phyloP scores from a whole-genome alignment of 768 basidiomycete species.

The Serendipita sp. region DNA sequence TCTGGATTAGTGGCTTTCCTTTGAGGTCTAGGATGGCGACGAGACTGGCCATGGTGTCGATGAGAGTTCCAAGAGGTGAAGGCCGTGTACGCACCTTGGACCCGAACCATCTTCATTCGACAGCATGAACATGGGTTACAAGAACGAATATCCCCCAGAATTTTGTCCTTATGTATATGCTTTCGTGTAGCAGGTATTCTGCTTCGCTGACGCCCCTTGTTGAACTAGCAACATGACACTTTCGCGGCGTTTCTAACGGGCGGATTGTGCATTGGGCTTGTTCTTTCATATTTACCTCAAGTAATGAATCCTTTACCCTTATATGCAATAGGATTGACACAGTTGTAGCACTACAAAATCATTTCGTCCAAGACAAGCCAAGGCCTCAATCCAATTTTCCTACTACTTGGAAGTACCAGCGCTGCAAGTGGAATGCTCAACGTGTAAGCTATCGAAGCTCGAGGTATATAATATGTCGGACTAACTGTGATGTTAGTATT shows the following conservation, averaged over 20 bases:
- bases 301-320: constrained; percentile 28
- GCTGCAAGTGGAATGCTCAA: constrained; percentile 73
- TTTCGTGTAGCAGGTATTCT: neutral
- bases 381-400: constrained; percentile 83
- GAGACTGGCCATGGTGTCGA: constrained; percentile 36
- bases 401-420: constrained; percentile 76
- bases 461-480: neutral
- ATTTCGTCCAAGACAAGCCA: constrained; percentile 62
- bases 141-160: neutral
- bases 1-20: constrained; percentile 93
- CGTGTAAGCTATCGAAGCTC: constrained; percentile 32
- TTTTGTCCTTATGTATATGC: constrained; percentile 1
- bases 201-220: neutral
- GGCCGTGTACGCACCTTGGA: neutral
- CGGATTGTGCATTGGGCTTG: constrained; percentile 51
- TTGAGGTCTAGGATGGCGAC: constrained; percentile 96
- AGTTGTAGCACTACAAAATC: constrained; percentile 56
- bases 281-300: constrained; percentile 76
- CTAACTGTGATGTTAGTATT: constrained; percentile 27
- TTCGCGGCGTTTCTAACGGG: constrained; percentile 47
- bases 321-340: neutral
- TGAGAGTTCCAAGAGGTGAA: neutral
- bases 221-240: constrained; percentile 51
- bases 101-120: neutral
- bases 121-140: neutral